phyloP scores from a whole-genome alignment of 2,329 filamentous ascomycete species.

The Aspergillus glaucus region DNA sequence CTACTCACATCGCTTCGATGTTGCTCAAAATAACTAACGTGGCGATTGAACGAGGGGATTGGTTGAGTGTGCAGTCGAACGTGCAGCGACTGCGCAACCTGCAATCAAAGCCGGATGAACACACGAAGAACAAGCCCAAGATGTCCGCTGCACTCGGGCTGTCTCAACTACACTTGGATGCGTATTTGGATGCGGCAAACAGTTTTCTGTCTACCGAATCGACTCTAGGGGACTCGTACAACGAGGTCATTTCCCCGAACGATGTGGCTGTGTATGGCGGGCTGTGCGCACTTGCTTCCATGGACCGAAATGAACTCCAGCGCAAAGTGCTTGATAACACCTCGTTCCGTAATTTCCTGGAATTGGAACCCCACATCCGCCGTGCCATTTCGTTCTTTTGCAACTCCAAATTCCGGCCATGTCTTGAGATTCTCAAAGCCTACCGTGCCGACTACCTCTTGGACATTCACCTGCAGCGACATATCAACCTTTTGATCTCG shows the following conservation, averaged over 20 bases:
- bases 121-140: slow-evolving; percentile 56
- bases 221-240: slow-evolving; percentile 53
- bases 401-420: slow-evolving; percentile 80
- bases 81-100: slow-evolving; percentile 51
- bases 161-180: slow-evolving; percentile 50
- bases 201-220: slow-evolving; percentile 62
- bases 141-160: slow-evolving; percentile 58
- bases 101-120: slow-evolving; percentile 52
- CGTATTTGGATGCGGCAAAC: slow-evolving; percentile 62
- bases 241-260: slow-evolving; percentile 70
- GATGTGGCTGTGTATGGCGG: slow-evolving; percentile 91
- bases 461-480: slow-evolving; percentile 74
- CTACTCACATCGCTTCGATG: slow-evolving; percentile 77
- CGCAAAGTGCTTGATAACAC: slow-evolving; percentile 69
- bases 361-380: slow-evolving; percentile 88
- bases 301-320: slow-evolving; percentile 73
- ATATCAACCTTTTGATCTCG: slow-evolving; percentile 64
- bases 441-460: slow-evolving; percentile 84
- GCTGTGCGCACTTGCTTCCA: slow-evolving; percentile 80
- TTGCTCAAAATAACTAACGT: slow-evolving; percentile 71
- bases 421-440: slow-evolving; percentile 72
- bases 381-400: slow-evolving; percentile 86
- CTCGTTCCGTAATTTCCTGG: slow-evolving; percentile 78
- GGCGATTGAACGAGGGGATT: slow-evolving; percentile 69
- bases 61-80: slow-evolving; percentile 60